Percentiles rank a stretch among this genome's conserved stretches.
phyloP scores from a whole-genome alignment of 345 rosid species.

The Rhizophora apiculata region DNA sequence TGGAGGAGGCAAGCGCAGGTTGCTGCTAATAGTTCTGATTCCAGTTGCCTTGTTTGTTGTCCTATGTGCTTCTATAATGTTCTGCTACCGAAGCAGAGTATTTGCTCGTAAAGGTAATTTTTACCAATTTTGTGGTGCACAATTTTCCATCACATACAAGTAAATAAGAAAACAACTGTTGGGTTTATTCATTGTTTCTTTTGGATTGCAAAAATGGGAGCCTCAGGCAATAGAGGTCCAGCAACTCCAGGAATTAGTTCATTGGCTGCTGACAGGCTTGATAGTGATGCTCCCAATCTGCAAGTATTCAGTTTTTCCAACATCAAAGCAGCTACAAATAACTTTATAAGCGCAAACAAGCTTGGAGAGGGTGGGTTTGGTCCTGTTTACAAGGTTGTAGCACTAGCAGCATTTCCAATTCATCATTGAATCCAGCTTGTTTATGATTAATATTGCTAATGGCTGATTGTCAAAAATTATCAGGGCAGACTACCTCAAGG shows the following conservation, averaged over 20 bases:
- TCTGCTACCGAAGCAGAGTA: constrained; percentile 15
- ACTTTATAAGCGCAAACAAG: constrained; percentile 35
- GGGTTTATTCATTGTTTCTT: not conserved
- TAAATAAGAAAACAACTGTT: not conserved
- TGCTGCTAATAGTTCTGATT: constrained; percentile 21
- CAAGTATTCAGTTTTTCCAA: constrained; percentile 24
- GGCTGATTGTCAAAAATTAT: not conserved
- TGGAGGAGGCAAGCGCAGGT: constrained; percentile 10
- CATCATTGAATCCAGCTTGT: not conserved
- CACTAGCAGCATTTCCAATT: not conserved
- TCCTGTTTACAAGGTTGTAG: constrained; percentile 39
- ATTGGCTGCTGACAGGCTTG: not conserved
- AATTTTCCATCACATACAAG: not conserved
- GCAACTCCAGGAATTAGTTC: not conserved
- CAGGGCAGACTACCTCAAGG: constrained; percentile 31
- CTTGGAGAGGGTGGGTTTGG: constrained; percentile 50
- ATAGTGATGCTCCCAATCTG: constrained; percentile 20
- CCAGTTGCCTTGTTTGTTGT: constrained; percentile 23
- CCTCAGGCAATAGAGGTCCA: not conserved
- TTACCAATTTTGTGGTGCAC: not conserved
- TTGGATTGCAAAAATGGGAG: not conserved
- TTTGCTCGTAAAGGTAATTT: constrained; percentile 22
- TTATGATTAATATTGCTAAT: not conserved
- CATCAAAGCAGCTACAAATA: constrained; percentile 34
- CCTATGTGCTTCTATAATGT: constrained; percentile 6